These are phyloP conservation scores for Astrothelium macrocarpum DNA, from an alignment of 495 filamentous ascomycete species.

Conservation along the genomic window DNA sequence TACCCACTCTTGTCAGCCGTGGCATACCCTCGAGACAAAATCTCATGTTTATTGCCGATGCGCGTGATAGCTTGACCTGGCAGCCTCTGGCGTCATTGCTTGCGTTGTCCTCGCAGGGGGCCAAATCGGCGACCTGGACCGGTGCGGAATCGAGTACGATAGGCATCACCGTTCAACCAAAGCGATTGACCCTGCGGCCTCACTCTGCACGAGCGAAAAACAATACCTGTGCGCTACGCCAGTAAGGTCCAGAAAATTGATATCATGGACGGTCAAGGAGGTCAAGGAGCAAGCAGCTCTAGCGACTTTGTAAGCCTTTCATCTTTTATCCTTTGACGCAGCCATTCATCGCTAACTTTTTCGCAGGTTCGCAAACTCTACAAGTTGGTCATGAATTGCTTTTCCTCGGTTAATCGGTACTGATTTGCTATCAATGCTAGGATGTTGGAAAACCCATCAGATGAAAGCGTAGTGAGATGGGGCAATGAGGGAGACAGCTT, in stretches of 20 bases:
- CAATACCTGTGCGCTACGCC: not conserved
- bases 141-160: not conserved
- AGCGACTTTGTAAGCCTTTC: slow-evolving; percentile 66
- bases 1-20: not conserved
- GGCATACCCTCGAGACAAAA: not conserved
- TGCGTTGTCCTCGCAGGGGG: not conserved
- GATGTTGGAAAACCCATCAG: slow-evolving; percentile 94
- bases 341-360: slow-evolving; percentile 14
- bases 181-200: not conserved
- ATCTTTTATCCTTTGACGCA: not conserved
- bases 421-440: slow-evolving; percentile 38
- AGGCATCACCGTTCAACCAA: not conserved
- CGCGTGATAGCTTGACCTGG: not conserved
- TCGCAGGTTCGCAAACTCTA: slow-evolving; percentile 93
- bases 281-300: slow-evolving; percentile 54
- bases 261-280: slow-evolving; percentile 26
- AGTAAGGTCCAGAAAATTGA: not conserved
- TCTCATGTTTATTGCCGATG: not conserved
- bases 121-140: not conserved
- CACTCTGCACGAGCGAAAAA: not conserved
- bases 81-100: not conserved
- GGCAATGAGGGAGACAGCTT: slow-evolving; percentile 91
- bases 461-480: slow-evolving; percentile 90
- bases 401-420: not conserved
- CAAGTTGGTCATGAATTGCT: slow-evolving; percentile 55